Evolutionary conservation across 805 yeast genomes (phyloP).

Genomic region (Hanseniaspora nectarophila): DNA sequence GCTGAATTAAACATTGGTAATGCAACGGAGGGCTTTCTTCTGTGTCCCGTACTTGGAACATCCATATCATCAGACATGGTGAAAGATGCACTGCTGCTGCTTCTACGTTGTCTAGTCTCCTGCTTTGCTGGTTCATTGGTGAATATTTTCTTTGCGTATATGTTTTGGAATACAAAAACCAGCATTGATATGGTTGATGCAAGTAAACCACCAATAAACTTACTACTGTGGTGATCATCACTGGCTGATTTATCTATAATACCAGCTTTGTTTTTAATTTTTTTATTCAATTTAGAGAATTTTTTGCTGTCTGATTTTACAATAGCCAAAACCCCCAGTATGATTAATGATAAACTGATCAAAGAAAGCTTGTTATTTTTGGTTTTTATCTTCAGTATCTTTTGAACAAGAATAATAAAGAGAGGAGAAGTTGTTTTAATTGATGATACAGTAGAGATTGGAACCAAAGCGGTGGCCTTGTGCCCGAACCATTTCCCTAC

Average conservation of each 20-base stretch:
- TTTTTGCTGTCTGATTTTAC: constrained; percentile 12
- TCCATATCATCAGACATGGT: constrained; percentile 4
- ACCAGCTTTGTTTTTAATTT: neutral
- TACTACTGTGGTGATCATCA: constrained; percentile 8
- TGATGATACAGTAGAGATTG: constrained; percentile 59
- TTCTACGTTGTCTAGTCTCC: neutral
- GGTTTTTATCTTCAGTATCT: neutral
- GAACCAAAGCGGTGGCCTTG: constrained; percentile 52
- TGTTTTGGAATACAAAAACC: constrained; percentile 74
- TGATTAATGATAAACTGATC: constrained; percentile 22
- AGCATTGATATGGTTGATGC: constrained; percentile 58
- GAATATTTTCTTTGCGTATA: constrained; percentile 72
- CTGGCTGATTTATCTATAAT: neutral
- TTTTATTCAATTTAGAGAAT: constrained; percentile 21
- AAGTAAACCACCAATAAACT: constrained; percentile 40
- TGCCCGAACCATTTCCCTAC: constrained; percentile 51
- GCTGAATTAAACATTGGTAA: constrained; percentile 10
- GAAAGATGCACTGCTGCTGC: neutral
- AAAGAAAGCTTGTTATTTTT: constrained; percentile 17
- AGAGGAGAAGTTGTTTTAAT: constrained; percentile 58
- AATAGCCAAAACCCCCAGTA: constrained; percentile 26
- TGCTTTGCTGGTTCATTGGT: constrained; percentile 31
- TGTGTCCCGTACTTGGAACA: constrained; percentile 1
- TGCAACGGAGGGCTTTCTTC: neutral
- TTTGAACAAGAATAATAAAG: constrained; percentile 44